Evolutionary conservation across 208 protist genomes (phyloP).

Genomic region (Trypanosoma avium): DNA sequence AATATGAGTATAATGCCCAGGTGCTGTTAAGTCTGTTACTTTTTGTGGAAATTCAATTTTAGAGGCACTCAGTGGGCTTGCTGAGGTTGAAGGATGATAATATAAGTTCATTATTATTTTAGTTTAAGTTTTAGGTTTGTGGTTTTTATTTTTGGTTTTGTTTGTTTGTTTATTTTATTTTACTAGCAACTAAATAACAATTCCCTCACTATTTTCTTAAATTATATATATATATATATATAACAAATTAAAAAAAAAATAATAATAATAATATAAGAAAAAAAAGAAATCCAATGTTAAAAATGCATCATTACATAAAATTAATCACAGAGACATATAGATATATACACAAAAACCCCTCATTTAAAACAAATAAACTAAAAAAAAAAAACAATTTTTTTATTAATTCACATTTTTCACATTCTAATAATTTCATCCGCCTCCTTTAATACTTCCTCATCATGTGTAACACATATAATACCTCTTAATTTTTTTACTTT

Average conservation of each 20-base stretch:
- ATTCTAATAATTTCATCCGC: slow-evolving; percentile 58
- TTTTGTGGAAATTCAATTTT: background rate
- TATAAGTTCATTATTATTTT: slow-evolving; percentile 16
- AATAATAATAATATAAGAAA: slow-evolving; percentile 12
- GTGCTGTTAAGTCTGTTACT: slow-evolving; percentile 14
- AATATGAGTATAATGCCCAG: slow-evolving; percentile 9
- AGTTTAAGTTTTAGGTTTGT: too few relatives aligned
- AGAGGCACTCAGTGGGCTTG: background rate
- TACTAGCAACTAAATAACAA: too few relatives aligned
- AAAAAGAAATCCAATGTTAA: slow-evolving; percentile 5
- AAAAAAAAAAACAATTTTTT: too few relatives aligned
- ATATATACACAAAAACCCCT: background rate
- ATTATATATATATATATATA: slow-evolving; percentile 6
- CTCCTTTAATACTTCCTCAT: slow-evolving; percentile 44
- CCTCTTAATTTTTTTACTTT: slow-evolving; percentile 32
- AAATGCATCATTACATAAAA: too few relatives aligned
- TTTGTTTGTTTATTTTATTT: too few relatives aligned
- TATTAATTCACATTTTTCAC: too few relatives aligned
- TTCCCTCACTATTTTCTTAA: too few relatives aligned
- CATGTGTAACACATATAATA: slow-evolving; percentile 72
- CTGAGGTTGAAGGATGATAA: background rate
- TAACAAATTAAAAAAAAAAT: slow-evolving; percentile 13
- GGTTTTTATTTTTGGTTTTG: too few relatives aligned
- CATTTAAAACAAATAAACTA: slow-evolving; percentile 4
- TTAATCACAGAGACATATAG: background rate